Evolutionary conservation across 495 filamentous ascomycete species (phyloP).

Genomic region (Coniosporium apollinis): DNA sequence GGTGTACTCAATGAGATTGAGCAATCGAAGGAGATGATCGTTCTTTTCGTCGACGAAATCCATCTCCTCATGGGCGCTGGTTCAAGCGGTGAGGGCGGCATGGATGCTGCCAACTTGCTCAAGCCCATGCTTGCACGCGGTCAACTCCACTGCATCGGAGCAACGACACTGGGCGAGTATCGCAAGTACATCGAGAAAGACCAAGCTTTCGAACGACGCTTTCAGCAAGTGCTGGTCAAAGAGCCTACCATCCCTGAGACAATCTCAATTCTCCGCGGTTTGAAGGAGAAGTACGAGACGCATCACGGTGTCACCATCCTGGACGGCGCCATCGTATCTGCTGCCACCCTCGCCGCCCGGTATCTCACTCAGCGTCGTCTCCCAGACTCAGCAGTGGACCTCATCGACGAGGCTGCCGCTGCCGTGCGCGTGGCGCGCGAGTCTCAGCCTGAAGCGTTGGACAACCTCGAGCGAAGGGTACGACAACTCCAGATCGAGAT

Average conservation of each 20-base stretch:
- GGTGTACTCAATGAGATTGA: constrained; percentile 93
- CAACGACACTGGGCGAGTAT: constrained; percentile 87
- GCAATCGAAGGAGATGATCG: constrained; percentile 90
- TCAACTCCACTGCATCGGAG: constrained; percentile 93
- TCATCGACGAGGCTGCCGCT: constrained; percentile 91
- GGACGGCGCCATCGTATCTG: constrained; percentile 79
- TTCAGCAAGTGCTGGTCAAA: constrained; percentile 93
- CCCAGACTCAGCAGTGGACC: constrained; percentile 89
- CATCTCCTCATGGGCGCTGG: constrained; percentile 97
- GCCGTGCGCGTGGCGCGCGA: constrained; percentile 88
- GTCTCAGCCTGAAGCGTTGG: constrained; percentile 85
- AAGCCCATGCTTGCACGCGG: constrained; percentile 96
- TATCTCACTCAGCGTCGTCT: constrained; percentile 83
- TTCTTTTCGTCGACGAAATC: constrained; percentile 96
- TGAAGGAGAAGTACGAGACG: constrained; percentile 95
- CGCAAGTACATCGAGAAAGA: constrained; percentile 99
- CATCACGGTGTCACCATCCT: constrained; percentile 95
- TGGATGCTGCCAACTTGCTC: constrained; percentile 94
- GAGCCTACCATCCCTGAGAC: constrained; percentile 81
- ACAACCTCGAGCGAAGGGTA: constrained; percentile 73
- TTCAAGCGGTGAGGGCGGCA: constrained; percentile 82
- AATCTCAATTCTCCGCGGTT: constrained; percentile 85
- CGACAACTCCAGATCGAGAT: constrained; percentile 94
- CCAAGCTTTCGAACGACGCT: constrained; percentile 90
- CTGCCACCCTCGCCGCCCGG: constrained; percentile 74